These are phyloP conservation scores for Gossypium bickii DNA, from an alignment of 345 rosid species.

Conservation along the genomic window DNA sequence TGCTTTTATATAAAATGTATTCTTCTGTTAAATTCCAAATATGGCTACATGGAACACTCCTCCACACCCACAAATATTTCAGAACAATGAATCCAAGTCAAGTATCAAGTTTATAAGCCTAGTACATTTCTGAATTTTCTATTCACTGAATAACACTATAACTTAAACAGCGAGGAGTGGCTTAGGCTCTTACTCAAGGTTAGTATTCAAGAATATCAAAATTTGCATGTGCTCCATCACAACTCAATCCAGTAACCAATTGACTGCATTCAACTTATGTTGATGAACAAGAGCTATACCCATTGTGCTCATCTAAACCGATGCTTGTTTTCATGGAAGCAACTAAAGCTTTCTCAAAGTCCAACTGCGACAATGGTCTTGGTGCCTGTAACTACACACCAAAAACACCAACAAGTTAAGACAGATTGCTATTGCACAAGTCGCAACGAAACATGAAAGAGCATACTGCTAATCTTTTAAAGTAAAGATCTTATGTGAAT, in stretches of 20 bases:
- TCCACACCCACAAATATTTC: neutral
- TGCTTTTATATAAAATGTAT: too few relatives aligned
- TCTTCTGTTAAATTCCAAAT: neutral
- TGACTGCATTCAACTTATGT: constrained; percentile 19
- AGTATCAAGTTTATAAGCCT: neutral
- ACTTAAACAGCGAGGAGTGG: neutral
- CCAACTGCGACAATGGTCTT: constrained; percentile 59
- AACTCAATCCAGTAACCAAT: constrained; percentile 47
- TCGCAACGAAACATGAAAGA: neutral
- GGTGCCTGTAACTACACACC: constrained; percentile 23
- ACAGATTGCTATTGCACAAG: neutral
- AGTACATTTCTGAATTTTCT: neutral
- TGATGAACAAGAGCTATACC: constrained; percentile 41
- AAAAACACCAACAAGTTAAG: neutral
- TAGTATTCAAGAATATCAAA: constrained; percentile 21
- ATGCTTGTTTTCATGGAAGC: constrained; percentile 61
- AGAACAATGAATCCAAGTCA: neutral
- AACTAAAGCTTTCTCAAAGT: constrained; percentile 60
- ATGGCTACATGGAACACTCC: neutral
- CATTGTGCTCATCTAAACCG: constrained; percentile 52
- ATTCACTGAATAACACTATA: neutral
- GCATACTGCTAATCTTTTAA: neutral
- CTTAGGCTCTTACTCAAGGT: neutral
- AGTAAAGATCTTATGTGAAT: neutral
- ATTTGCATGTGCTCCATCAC: constrained; percentile 47